These are phyloP conservation scores for Chenopodium berlandieri DNA, from an alignment of 148 eudicot species.

Conservation along the genomic window DNA sequence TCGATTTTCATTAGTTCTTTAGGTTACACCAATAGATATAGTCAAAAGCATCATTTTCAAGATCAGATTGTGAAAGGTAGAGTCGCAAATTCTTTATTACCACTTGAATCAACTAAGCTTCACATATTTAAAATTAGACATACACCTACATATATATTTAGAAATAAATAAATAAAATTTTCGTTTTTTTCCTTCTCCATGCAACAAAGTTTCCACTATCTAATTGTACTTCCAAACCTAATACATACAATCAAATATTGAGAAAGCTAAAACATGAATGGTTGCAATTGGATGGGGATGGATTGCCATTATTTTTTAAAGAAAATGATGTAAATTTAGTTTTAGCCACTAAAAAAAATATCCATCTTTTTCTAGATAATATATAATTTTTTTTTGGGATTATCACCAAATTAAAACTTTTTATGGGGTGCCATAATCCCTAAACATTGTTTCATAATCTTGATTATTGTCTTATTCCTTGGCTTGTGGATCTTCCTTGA, in stretches of 20 bases:
- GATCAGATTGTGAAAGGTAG: too few species aligned
- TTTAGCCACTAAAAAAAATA: background rate
- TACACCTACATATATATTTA: too few species aligned
- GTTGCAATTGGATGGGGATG: background rate
- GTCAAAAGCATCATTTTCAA: too few species aligned
- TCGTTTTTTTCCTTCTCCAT: background rate
- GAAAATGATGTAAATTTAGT: background rate
- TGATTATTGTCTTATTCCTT: slow-evolving; percentile 29
- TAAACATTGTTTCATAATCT: slow-evolving; percentile 4
- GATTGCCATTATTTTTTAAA: background rate
- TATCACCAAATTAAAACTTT: background rate
- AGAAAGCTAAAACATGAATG: background rate
- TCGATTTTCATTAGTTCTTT: too few species aligned
- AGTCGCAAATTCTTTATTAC: too few species aligned
- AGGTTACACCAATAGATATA: too few species aligned
- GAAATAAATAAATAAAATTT: too few species aligned
- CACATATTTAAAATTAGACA: too few species aligned
- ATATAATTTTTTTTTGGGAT: background rate
- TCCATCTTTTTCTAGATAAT: background rate
- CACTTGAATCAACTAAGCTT: too few species aligned
- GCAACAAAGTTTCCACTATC: background rate
- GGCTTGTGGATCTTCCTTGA: slow-evolving; percentile 34
- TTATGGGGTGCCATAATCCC: background rate
- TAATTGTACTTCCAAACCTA: background rate
- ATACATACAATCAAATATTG: background rate